Evolutionary conservation across 257 asterid species (phyloP).

Genomic region (Lycium ferocissimum): DNA sequence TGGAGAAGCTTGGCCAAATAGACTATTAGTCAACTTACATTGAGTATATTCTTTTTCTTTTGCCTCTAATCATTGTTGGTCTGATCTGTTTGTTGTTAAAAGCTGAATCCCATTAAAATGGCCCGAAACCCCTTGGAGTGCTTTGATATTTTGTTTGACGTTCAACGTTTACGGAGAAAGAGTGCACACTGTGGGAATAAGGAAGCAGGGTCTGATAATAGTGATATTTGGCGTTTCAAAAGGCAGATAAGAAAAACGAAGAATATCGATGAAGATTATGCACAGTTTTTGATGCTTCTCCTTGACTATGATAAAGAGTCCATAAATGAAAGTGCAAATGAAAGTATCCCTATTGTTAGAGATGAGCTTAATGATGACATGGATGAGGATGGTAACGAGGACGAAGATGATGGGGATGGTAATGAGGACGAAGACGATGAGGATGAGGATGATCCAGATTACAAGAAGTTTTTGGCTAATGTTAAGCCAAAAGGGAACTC

Average conservation of each 20-base stretch:
- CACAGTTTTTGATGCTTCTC: slow-evolving; percentile 26
- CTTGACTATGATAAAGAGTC: slow-evolving; percentile 13
- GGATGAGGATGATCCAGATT: slow-evolving; percentile 23
- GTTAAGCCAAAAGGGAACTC: slow-evolving; percentile 23
- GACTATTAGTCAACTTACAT: not conserved
- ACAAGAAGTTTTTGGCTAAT: slow-evolving; percentile 25
- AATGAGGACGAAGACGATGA: not conserved
- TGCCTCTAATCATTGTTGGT: slow-evolving; percentile 19
- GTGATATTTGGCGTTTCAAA: slow-evolving; percentile 24
- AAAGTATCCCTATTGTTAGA: not conserved
- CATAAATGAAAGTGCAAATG: not conserved
- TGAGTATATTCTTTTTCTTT: not conserved
- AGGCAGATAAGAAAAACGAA: slow-evolving; percentile 19
- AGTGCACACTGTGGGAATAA: slow-evolving; percentile 16
- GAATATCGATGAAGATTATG: slow-evolving; percentile 22
- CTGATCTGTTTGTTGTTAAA: slow-evolving; percentile 26
- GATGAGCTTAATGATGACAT: not conserved
- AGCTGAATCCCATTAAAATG: slow-evolving; percentile 28
- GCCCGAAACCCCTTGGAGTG: not conserved
- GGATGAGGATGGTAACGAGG: not conserved
- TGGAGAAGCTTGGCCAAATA: no score
- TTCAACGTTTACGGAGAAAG: slow-evolving; percentile 26
- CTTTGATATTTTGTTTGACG: slow-evolving; percentile 18
- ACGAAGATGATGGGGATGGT: not conserved
- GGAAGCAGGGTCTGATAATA: slow-evolving; percentile 16